A percentile compares a stretch with the other conserved stretches of the same genome.
Conservation (phyloP, 1,139 yeast genomes). For the Saccharomycopsis phalli region DNA sequence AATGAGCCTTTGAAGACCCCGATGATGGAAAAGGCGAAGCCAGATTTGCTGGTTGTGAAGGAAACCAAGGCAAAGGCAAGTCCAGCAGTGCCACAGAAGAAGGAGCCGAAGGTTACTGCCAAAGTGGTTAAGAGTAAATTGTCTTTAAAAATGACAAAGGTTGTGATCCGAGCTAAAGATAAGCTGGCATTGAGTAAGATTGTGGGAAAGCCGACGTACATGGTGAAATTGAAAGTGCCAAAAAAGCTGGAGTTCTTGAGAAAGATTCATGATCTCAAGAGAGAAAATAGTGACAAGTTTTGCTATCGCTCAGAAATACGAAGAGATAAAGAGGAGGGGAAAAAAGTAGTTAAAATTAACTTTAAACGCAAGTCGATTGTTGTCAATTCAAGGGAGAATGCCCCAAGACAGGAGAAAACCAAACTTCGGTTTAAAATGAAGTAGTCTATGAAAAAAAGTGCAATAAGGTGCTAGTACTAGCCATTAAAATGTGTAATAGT, state of each 20-base stretch:
- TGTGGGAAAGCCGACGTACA: not conserved
- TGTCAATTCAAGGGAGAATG: no score
- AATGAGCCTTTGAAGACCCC: not conserved
- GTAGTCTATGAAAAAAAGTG: no score
- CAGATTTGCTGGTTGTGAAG: not conserved
- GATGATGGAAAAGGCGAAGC: not conserved
- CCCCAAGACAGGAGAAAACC: no score
- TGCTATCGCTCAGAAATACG: no score
- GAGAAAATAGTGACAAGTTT: not conserved
- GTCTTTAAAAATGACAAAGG: conserved; percentile 2
- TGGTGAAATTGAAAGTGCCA: not conserved
- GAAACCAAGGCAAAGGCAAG: not conserved
- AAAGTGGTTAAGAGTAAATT: conserved; percentile 5
- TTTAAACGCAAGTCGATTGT: no score
- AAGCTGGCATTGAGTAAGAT: conserved; percentile 5
- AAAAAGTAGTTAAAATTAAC: no score
- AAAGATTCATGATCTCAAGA: not conserved
- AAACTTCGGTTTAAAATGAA: no score
- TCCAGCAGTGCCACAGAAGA: not conserved
- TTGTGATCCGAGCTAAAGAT: conserved; percentile 2
- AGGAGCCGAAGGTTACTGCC: conserved; percentile 2
- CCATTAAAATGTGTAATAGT: no score
- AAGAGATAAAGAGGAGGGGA: no score
- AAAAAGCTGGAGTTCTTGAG: conserved; percentile 5
- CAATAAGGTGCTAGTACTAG: no score